These are phyloP conservation scores for Pseudevernia furfuracea DNA, from an alignment of 495 filamentous ascomycete genomes.

Conservation along the genomic window DNA sequence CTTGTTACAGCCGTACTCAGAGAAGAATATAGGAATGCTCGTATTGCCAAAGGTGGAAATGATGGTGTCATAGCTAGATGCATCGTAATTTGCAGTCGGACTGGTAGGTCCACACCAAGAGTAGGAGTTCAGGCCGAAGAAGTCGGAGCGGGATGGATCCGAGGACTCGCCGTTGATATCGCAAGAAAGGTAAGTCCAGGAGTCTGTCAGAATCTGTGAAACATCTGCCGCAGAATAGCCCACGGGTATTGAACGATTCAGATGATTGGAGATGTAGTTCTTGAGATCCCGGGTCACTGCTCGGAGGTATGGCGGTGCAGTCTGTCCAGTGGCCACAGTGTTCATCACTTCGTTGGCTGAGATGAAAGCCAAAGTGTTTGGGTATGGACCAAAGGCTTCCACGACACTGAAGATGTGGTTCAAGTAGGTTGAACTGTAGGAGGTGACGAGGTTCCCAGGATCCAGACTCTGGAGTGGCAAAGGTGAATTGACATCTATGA, in stretches of 20 bases:
- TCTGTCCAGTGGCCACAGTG: conserved; percentile 22
- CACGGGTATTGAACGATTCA: conserved; percentile 63
- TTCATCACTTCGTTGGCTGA: conserved; percentile 66
- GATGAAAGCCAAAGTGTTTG: conserved; percentile 88
- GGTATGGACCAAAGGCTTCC: conserved; percentile 89
- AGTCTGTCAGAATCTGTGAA: conserved; percentile 66
- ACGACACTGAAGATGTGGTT: conserved; percentile 81
- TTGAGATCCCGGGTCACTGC: conserved; percentile 80
- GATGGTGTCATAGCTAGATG: conserved; percentile 64
- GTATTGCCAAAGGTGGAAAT: conserved; percentile 61
- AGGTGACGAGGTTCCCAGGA: conserved; percentile 55
- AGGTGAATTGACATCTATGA: conserved; percentile 84
- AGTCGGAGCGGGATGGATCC: conserved; percentile 62
- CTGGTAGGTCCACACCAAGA: conserved; percentile 69
- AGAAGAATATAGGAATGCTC: conserved; percentile 87
- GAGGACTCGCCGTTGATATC: conserved; percentile 53
- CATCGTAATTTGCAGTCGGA: conserved; percentile 54
- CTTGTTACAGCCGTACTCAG: conserved; percentile 91
- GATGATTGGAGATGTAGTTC: conserved; percentile 73
- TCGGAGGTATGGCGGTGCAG: conserved; percentile 56
- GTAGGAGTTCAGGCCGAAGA: conserved; percentile 94
- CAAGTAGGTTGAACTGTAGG: conserved; percentile 70
- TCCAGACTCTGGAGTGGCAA: conserved; percentile 67
- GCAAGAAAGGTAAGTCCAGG: conserved; percentile 79
- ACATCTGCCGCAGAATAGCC: conserved; percentile 96